These are phyloP conservation scores for Amaranthus tricolor DNA, from an alignment of 179 eudicot species.

Conservation along the genomic window DNA sequence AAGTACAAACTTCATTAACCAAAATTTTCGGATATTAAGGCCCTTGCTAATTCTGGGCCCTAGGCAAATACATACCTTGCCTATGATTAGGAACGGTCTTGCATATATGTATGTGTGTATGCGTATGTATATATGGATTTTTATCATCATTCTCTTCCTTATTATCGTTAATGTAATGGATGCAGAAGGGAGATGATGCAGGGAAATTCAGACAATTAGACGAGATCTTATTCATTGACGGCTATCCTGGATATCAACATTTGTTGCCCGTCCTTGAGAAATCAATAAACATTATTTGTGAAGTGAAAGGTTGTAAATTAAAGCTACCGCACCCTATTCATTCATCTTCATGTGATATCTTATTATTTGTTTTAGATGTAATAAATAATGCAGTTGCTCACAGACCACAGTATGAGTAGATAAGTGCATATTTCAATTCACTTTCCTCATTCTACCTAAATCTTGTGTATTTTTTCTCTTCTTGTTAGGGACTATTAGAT, in stretches of 20 bases:
- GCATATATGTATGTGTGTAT: no score
- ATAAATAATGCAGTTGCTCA: no score
- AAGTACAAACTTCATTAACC: no score
- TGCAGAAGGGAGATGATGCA: conserved; percentile 81
- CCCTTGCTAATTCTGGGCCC: no score
- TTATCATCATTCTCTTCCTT: neutral
- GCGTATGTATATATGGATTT: neutral
- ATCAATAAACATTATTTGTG: conserved; percentile 82
- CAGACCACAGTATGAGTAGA: no score
- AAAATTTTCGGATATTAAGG: no score
- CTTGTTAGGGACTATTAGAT: no score
- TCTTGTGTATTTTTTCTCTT: no score
- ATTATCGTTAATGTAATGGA: conserved; percentile 18
- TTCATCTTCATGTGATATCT: neutral
- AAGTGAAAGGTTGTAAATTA: conserved; percentile 59
- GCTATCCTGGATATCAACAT: conserved; percentile 73
- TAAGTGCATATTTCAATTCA: no score
- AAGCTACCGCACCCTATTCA: neutral
- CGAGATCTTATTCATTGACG: conserved; percentile 68
- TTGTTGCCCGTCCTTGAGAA: conserved; percentile 59
- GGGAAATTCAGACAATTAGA: conserved; percentile 97
- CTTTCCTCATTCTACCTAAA: no score
- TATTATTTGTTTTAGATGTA: neutral
- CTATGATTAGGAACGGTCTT: no score
- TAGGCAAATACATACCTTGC: no score